phyloP scores from a whole-genome alignment of 2,329 filamentous ascomycete genomes.

The Scytalidium lignicola region DNA sequence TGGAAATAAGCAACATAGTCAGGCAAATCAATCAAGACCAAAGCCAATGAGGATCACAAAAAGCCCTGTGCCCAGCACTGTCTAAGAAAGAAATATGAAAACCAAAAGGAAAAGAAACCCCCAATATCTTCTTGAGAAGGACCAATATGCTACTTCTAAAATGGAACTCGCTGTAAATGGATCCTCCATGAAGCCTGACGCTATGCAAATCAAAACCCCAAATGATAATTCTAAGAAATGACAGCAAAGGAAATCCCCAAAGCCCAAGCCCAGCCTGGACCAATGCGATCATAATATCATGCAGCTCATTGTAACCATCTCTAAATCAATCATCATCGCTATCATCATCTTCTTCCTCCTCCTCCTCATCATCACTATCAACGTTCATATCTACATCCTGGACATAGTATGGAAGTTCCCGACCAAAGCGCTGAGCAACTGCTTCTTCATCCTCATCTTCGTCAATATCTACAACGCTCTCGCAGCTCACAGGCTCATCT shows the following conservation, averaged over 20 bases:
- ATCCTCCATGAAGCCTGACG: neutral
- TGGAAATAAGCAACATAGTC: neutral
- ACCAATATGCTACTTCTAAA: neutral
- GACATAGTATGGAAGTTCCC: constrained; percentile 23
- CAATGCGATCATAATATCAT: neutral
- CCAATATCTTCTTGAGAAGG: neutral
- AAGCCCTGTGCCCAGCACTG: neutral
- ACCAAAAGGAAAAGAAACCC: neutral
- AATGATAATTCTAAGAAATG: neutral
- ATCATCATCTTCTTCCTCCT: constrained; percentile 1
- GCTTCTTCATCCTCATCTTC: constrained; percentile 15
- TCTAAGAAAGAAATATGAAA: neutral
- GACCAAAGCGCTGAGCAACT: constrained; percentile 10
- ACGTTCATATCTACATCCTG: constrained; percentile 23
- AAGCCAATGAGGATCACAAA: too few species aligned
- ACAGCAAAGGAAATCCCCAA: neutral
- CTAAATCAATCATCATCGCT: neutral
- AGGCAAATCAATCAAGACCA: too few species aligned
- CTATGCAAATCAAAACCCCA: neutral
- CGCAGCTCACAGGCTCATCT: constrained; percentile 27
- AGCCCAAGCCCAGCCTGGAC: neutral
- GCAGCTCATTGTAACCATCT: neutral
- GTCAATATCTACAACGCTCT: constrained; percentile 22
- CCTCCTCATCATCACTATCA: constrained; percentile 17
- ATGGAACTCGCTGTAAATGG: neutral